Base-by-base conservation (phyloP, 2,329 filamentous ascomycete genomes). In the Penicillium sp. region DNA sequence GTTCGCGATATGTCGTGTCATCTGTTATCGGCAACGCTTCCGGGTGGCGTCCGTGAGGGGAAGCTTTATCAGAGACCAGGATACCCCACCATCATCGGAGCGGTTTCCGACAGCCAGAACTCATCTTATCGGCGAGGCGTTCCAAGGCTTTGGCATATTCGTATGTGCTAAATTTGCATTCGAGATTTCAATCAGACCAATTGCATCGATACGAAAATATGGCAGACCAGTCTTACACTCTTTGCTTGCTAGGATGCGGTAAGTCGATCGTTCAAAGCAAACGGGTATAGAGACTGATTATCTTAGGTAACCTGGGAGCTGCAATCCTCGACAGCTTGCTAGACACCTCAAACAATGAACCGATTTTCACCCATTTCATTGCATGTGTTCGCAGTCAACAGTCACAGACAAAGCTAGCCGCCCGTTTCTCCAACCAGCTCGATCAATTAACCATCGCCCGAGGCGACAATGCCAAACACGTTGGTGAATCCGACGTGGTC, bases 331-430 rank as follows among this genome's bases (percentile, higher is more conserved):
- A 68, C 55, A 72, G 71, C 25, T 54, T 78, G 21, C 50, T 75
- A 39, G 64, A 65, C 23, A 58, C n/a, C 26, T 60, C 48, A 42
- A 54, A 33, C 48, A 59, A 51, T 9, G 54, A 60, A 5, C 45
- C 60, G 14, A 62, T 60, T 14, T 76, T 76, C 51, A 62, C 54
- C 6, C 63, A 53, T 3, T 79, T 76, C 61, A 74, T 77, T 44
- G 78, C 77, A 27, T 80, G 77, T 16, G 78, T 81, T 0, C 71
- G 74, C 25, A 79, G 75, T 57, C 59, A 71, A 51, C 56, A 39
- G 9, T 80, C 78, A 0, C 71, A 72, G 16, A 62, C 72, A 16
- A 67, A 68, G 14, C 60, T 81, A 13, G 53, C 60, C 3, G 55
- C 62, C 1, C 68, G 67, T 45, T 78, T 79, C 51, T n/a, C 66